Base-by-base conservation (phyloP, 2,329 filamentous ascomycete genomes). In the Ophiobolus disseminans region DNA sequence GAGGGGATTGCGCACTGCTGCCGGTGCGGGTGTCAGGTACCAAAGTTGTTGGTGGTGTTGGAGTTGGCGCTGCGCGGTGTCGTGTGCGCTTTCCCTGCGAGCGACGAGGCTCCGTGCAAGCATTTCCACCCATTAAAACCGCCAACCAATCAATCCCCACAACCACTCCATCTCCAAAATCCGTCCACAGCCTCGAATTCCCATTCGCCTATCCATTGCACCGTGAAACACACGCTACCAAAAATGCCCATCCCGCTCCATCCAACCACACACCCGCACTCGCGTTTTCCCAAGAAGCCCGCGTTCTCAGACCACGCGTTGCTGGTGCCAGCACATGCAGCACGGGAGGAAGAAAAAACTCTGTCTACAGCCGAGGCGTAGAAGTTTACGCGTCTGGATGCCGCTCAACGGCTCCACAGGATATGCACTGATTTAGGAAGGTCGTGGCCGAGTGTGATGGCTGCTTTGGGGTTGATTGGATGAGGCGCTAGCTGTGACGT, bases 241-340 rank as follows among this genome's bases (percentile, higher is more conserved):
- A 26, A 40, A 22, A 25, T 21, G 19, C 16, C 28, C 26, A 28
- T 22, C 20, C 8, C 5, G 7, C n/a, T 5, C 6, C 39, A 43
- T 8, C 50, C 40, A 53, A 48, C 39, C 41, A 47, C 17, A 31
- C 11, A 31, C 3, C 32, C n/a, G 8, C 21, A 22, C 21, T 21
- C 21, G n/a, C 39, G 4, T 30, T 14, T 46, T 31, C 34, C 13
- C 23, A 21, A 40, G 44, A 47, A 17, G n/a, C n/a, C 17, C 21
- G 25, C 38, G 26, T 25, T 22, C 48, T 34, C 30, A 34, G 38
- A 35, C 45, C 28, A 26, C 16, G 37, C 32, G 38, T 50, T 47
- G 50, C 50, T 50, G 53, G 50, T 50, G 53, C 53, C 53, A 53
- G 30, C 46, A 31, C 49, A 56, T 48, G 37, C 31, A 22, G 48